Evolutionary conservation across 352 stramenopile genomes (phyloP).

Genomic region (Pythium pyrilobum): DNA sequence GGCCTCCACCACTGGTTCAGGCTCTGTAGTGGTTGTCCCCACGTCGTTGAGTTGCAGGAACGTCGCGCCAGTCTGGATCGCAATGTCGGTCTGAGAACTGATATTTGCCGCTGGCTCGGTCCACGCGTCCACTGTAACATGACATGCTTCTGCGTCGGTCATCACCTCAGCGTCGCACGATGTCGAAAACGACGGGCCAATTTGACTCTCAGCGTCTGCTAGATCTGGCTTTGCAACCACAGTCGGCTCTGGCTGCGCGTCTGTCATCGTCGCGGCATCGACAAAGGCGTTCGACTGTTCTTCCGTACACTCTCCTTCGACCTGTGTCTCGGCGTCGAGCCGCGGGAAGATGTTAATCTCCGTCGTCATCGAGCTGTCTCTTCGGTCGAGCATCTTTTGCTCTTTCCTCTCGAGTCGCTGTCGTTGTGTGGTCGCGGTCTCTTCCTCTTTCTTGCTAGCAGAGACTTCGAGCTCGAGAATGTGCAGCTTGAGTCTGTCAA

Average conservation of each 20-base stretch:
- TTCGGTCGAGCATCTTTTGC: conserved; percentile 6
- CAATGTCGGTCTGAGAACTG: neutral
- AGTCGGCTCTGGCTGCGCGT: neutral
- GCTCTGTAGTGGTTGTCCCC: neutral
- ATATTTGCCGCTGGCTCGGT: neutral
- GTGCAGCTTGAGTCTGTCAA: conserved; percentile 10
- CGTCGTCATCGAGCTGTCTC: conserved; percentile 16
- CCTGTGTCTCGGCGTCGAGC: conserved; percentile 11
- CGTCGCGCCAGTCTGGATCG: neutral
- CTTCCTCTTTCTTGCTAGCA: conserved; percentile 7
- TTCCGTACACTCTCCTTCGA: conserved; percentile 2
- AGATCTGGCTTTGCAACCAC: no score
- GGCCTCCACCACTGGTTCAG: neutral
- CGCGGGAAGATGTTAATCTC: conserved; percentile 15
- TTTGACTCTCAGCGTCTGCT: no score
- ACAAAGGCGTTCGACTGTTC: neutral
- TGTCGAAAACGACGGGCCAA: no score
- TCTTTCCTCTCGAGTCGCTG: neutral
- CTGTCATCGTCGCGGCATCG: conserved; percentile 3
- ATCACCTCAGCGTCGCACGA: neutral
- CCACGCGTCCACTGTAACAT: no score
- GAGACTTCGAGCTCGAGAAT: conserved; percentile 5
- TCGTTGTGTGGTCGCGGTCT: neutral
- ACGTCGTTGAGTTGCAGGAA: neutral
- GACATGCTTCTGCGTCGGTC: neutral